These are phyloP conservation scores for Rhizophora mangle DNA, from an alignment of 345 rosid genomes.

Conservation along the genomic window DNA sequence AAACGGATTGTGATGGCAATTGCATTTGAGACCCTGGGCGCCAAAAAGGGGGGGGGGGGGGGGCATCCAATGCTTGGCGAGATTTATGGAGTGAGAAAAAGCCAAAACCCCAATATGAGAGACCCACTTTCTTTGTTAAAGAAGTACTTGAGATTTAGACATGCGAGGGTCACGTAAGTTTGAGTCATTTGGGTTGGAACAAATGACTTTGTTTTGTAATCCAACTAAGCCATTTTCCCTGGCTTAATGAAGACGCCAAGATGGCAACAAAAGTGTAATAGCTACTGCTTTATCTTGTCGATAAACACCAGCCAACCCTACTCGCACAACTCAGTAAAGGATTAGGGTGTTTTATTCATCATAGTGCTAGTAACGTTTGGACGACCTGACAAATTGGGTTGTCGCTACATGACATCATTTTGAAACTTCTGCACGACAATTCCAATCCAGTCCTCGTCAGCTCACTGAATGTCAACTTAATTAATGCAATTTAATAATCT, in stretches of 20 bases:
- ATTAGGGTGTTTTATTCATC: not conserved
- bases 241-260: not conserved
- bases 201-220: not conserved
- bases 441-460: not conserved
- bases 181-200: not conserved
- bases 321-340: not conserved
- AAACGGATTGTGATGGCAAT: too few species aligned
- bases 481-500: slow-evolving; percentile 8
- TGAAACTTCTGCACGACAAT: slow-evolving; percentile 16
- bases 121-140: slow-evolving; percentile 2
- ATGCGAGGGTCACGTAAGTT: slow-evolving; percentile 4
- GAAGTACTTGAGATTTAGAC: not conserved
- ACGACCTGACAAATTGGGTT: slow-evolving; percentile 15
- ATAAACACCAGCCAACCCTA: not conserved
- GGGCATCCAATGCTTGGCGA: slow-evolving; percentile 33
- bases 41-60: slow-evolving; percentile 9
- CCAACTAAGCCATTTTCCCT: slow-evolving; percentile 3
- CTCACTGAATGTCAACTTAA: not conserved
- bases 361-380: not conserved
- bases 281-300: not conserved
- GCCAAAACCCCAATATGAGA: slow-evolving; percentile 1
- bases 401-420: slow-evolving; percentile 9
- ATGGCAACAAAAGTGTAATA: not conserved
- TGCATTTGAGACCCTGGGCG: not conserved
- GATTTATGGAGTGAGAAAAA: not conserved